Percentiles rank a stretch among this genome's conserved stretches.
Conservation (phyloP, 139 green algal species). For the Zygnema circumcarinatum region DNA sequence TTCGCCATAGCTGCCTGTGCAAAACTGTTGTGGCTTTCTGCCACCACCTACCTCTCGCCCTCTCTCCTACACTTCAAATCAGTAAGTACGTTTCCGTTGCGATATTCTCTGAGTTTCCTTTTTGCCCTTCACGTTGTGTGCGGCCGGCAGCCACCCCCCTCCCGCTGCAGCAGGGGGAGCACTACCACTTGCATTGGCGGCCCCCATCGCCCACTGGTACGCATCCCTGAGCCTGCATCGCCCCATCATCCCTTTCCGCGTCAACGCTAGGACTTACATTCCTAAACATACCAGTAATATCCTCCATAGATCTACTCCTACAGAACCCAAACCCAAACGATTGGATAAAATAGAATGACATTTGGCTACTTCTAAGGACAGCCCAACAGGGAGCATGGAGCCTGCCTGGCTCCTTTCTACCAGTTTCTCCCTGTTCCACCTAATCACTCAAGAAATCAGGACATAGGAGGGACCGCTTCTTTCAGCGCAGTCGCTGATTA, state of each 20-base stretch:
- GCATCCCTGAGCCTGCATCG: neutral
- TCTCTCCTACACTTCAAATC: too few species aligned
- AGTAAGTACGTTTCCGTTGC: neutral
- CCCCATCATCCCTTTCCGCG: neutral
- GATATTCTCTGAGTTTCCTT: neutral
- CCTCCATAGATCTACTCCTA: neutral
- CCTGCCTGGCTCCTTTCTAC: too few species aligned
- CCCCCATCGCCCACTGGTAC: conserved; percentile 8
- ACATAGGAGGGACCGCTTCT: too few species aligned
- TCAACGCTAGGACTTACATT: neutral
- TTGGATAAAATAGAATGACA: neutral
- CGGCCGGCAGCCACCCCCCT: neutral
- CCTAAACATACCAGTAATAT: neutral
- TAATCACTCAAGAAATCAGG: too few species aligned
- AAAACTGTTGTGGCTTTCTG: too few species aligned
- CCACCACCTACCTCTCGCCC: too few species aligned
- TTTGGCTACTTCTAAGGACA: neutral
- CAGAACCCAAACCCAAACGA: neutral
- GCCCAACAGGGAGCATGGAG: too few species aligned
- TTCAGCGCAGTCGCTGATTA: too few species aligned
- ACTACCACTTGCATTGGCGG: conserved; percentile 1
- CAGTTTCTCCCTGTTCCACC: too few species aligned
- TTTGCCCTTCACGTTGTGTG: neutral
- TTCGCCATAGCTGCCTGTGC: too few species aligned
- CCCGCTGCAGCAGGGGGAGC: neutral